Conservation (phyloP, 768 basidiomycete species). For the Vararia minispora region DNA sequence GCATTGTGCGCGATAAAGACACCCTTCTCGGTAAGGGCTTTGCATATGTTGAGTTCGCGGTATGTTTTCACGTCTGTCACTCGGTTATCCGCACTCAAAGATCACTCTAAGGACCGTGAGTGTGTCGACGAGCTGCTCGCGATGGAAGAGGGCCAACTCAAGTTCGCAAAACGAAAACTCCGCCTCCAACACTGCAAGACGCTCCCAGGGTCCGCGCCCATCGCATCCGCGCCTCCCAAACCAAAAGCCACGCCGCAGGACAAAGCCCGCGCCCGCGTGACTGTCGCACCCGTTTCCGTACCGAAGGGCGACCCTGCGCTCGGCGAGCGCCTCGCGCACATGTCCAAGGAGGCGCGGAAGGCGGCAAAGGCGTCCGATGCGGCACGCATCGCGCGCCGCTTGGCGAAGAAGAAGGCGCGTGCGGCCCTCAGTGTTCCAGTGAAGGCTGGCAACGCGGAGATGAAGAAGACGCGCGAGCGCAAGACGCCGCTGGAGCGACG, state of each 20-base stretch:
- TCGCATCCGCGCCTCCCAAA: slow-evolving; percentile 16
- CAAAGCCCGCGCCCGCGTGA: slow-evolving; percentile 5
- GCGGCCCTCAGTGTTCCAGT: slow-evolving; percentile 40
- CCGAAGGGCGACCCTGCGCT: slow-evolving; percentile 78
- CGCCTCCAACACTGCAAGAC: slow-evolving; percentile 88
- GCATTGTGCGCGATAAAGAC: slow-evolving; percentile 81
- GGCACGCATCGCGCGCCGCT: slow-evolving; percentile 69
- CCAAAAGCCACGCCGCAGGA: slow-evolving; percentile 7
- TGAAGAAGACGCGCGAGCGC: slow-evolving; percentile 35
- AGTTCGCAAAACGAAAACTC: slow-evolving; percentile 87
- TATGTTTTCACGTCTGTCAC: slow-evolving; percentile 27
- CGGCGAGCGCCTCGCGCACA: slow-evolving; percentile 63
- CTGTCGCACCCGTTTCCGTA: slow-evolving; percentile 18
- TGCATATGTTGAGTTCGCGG: slow-evolving; percentile 82
- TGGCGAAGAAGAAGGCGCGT: slow-evolving; percentile 85
- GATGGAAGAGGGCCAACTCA: slow-evolving; percentile 64
- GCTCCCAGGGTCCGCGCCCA: slow-evolving; percentile 28
- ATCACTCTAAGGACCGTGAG: slow-evolving; percentile 56
- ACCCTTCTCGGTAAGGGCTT: slow-evolving; percentile 95
- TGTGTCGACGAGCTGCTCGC: slow-evolving; percentile 91
- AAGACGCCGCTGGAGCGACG: slow-evolving; percentile 26
- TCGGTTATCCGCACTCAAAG: neutral
- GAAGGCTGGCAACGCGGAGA: slow-evolving; percentile 25
- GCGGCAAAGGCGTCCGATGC: slow-evolving; percentile 66
- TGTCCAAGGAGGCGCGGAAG: slow-evolving; percentile 84